phyloP scores from a whole-genome alignment of 768 basidiomycete genomes.

The Agrocybe praecox region DNA sequence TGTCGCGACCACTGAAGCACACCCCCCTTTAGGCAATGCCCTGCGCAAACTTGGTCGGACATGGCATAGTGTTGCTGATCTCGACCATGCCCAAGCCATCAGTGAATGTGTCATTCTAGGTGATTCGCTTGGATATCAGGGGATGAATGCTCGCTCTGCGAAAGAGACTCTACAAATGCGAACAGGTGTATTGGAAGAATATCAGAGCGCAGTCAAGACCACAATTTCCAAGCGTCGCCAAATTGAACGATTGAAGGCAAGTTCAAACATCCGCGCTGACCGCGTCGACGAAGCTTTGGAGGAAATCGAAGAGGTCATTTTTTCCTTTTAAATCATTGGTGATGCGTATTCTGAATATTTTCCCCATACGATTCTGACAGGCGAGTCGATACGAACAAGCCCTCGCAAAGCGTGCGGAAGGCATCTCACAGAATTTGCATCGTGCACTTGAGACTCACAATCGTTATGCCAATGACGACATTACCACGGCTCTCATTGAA shows the following conservation, averaged over 20 bases:
- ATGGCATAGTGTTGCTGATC: constrained; percentile 86
- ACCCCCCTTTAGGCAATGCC: constrained; percentile 82
- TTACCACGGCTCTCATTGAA: constrained; percentile 87
- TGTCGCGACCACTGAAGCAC: constrained; percentile 86
- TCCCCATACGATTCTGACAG: constrained; percentile 52
- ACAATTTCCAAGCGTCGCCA: constrained; percentile 92
- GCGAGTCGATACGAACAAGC: constrained; percentile 89
- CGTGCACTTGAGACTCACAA: constrained; percentile 84
- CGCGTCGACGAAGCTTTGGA: constrained; percentile 90
- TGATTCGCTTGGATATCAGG: constrained; percentile 96
- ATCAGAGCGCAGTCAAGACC: constrained; percentile 89
- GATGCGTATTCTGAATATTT: constrained; percentile 8
- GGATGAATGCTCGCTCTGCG: constrained; percentile 94
- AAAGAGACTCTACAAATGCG: constrained; percentile 93
- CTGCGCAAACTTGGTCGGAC: constrained; percentile 84
- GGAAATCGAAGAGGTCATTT: constrained; percentile 85
- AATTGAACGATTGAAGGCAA: constrained; percentile 87
- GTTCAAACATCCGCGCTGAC: constrained; percentile 82
- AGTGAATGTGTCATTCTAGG: constrained; percentile 95
- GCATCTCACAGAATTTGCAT: constrained; percentile 94
- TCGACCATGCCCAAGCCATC: constrained; percentile 89
- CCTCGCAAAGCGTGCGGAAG: constrained; percentile 83
- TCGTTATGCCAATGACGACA: constrained; percentile 86
- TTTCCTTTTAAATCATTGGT: neutral
- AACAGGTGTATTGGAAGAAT: constrained; percentile 90